Evolutionary conservation across 176 grass and related monocot genomes (phyloP).

Genomic region (Oryza meyeriana): DNA sequence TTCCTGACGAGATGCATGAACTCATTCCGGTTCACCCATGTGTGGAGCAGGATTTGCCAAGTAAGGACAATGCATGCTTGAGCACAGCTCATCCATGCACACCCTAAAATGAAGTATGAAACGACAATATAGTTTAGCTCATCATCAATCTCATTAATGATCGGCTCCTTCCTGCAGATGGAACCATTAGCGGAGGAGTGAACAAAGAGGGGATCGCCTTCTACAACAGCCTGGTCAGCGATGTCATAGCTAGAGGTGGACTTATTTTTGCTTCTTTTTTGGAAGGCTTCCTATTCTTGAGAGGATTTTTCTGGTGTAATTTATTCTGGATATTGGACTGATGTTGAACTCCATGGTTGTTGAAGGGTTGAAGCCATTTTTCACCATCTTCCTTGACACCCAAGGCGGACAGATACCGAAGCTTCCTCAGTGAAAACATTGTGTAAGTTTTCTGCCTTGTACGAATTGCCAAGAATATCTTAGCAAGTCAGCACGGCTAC

Average conservation of each 20-base stretch:
- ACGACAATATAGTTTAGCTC: too few relatives aligned
- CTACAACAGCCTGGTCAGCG: slow-evolving; percentile 61
- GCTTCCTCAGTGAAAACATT: slow-evolving; percentile 43
- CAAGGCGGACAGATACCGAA: slow-evolving; percentile 52
- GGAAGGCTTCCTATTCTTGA: not conserved
- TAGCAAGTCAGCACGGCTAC: too few relatives aligned
- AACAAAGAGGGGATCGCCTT: slow-evolving; percentile 59
- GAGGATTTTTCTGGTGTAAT: not conserved
- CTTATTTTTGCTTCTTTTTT: not conserved
- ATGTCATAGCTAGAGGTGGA: slow-evolving; percentile 51
- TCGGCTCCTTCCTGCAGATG: slow-evolving; percentile 30
- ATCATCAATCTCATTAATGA: not conserved
- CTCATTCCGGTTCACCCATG: slow-evolving; percentile 56
- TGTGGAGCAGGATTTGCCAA: slow-evolving; percentile 64
- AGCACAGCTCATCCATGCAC: too few relatives aligned
- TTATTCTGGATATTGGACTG: not conserved
- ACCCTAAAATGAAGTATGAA: too few relatives aligned
- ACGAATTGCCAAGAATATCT: too few relatives aligned
- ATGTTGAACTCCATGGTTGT: not conserved
- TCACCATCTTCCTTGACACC: slow-evolving; percentile 59
- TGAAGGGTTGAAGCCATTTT: slow-evolving; percentile 52
- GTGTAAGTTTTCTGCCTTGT: not conserved
- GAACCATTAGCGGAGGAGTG: slow-evolving; percentile 48
- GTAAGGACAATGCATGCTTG: slow-evolving; percentile 1
- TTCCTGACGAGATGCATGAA: slow-evolving; percentile 52